A percentile compares a stretch with the other conserved stretches of the same genome.
Evolutionary conservation across 139 green algal species (phyloP).

Genomic region (Coelastrella sp.): DNA sequence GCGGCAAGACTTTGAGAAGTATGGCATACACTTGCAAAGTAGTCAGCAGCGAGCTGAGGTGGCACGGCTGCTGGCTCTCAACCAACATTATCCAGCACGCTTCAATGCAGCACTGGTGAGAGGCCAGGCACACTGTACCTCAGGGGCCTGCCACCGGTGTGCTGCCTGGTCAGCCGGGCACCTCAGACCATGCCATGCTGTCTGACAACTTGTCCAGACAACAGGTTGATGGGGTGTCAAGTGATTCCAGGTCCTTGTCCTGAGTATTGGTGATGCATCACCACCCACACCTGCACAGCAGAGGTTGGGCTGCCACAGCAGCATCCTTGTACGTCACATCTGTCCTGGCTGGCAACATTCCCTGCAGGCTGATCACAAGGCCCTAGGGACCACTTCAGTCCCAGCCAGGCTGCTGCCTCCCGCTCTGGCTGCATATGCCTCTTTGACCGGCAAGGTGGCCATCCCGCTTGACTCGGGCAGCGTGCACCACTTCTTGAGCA

Average conservation of each 20-base stretch:
- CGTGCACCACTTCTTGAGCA: slow-evolving; percentile 45
- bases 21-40: slow-evolving; percentile 52
- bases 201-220: background rate
- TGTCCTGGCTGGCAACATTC: background rate
- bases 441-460: background rate
- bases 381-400: slow-evolving; percentile 21
- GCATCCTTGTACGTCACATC: too few relatives aligned
- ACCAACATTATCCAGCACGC: slow-evolving; percentile 52
- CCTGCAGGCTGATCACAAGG: slow-evolving; percentile 34
- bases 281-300: too few relatives aligned
- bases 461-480: slow-evolving; percentile 40
- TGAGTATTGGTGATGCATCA: too few relatives aligned
- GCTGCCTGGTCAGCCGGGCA: background rate
- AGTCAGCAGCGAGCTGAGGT: background rate
- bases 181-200: background rate
- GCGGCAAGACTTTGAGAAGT: slow-evolving; percentile 59
- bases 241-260: too few relatives aligned
- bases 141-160: background rate
- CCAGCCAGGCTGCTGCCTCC: background rate
- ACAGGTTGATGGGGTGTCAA: too few relatives aligned
- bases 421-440: background rate
- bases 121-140: background rate
- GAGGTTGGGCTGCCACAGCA: too few relatives aligned
- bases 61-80: slow-evolving; percentile 49
- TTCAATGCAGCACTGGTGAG: slow-evolving; percentile 63